These are phyloP conservation scores for Mrakia hoshinonis DNA, from an alignment of 768 basidiomycete species.

Conservation along the genomic window DNA sequence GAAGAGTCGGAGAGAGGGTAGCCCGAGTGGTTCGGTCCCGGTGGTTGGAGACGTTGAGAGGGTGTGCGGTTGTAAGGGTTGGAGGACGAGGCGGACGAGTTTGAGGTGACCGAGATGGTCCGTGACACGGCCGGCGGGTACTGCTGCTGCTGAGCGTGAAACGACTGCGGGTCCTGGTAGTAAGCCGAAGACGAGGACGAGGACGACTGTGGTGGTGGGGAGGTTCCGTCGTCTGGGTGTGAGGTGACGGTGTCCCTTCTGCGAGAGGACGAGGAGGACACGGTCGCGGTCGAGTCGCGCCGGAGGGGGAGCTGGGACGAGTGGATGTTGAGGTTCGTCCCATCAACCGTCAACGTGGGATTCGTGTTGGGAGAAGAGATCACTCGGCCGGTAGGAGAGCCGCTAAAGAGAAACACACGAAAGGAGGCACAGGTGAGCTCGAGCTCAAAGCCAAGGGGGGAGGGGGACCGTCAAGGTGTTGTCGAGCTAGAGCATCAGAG, in stretches of 20 bases:
- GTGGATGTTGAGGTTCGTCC: slow-evolving; percentile 36
- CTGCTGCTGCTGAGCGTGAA: neutral
- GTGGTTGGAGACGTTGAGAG: neutral
- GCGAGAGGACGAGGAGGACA: slow-evolving; percentile 19
- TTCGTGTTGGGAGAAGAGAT: slow-evolving; percentile 81
- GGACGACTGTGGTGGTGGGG: neutral
- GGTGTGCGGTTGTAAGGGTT: slow-evolving; percentile 45
- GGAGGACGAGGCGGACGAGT: neutral
- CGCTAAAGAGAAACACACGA: neutral
- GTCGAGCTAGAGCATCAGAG: neutral
- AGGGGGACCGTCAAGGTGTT: neutral
- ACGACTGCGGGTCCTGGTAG: neutral
- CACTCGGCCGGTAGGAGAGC: slow-evolving; percentile 4
- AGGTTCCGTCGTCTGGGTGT: neutral
- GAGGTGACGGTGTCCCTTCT: slow-evolving; percentile 7
- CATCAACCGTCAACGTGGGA: slow-evolving; percentile 61
- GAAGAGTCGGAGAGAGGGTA: neutral
- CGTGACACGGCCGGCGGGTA: neutral
- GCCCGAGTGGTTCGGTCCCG: neutral
- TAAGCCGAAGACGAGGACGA: slow-evolving; percentile 1
- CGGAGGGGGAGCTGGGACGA: slow-evolving; percentile 17
- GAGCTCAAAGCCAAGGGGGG: neutral
- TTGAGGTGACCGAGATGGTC: neutral
- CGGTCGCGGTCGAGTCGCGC: slow-evolving; percentile 16
- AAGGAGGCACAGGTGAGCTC: neutral